Base-by-base conservation (phyloP, 805 yeast genomes). In the Wickerhamiella parazyma region DNA sequence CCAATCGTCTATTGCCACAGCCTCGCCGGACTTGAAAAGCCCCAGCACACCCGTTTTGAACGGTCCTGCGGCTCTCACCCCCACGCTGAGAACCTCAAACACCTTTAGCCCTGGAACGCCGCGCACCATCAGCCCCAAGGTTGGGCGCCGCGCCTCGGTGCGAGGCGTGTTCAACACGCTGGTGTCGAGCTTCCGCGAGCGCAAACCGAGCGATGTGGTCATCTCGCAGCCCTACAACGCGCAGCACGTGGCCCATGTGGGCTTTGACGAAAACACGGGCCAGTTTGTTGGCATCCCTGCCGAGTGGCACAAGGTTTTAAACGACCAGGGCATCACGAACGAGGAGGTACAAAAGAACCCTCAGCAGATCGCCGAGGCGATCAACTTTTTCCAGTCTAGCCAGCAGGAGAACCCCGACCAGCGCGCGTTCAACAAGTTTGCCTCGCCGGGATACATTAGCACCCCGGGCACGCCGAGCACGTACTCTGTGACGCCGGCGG, bases 181-280 rank as follows among this genome's bases (percentile, higher is more conserved):
- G 4, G 38, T 43, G 29, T 42, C 36, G 34, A 22, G 44, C 2
- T 35, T 46, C 20, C 37, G 48, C 22, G 36, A 44, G 16, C 37
- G 36, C 25, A 5, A 37, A 25, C 24, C 20, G 12, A 19, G 24
- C 17, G 36, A 40, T 14, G 49, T 56, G 16, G 76, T 76, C 51
- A 91, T 89, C 41, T 82, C 94, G n/a, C 78, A 85, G 0, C 98
- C 98, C 0, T 85, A 80, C 60, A 85, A 84, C 55, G 80, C 91
- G 14, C 78, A 83, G 56, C 95, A 87, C 56, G 80, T 85, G 28
- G 85, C 91, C n/a, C 97, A 91, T 58, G 97, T 91, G 8, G 95
- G 94, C 25, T 78, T 81, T 46, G 94, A 89, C 59, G 67, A 75
- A 10, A 76, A 74, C 50, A 77, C 89, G 14, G 95, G 95, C 11